Evolutionary conservation across 306 rosid genomes (phyloP), one percentile per base, ranked within the genome.

Genomic region (Cicer yamashitae): DNA sequence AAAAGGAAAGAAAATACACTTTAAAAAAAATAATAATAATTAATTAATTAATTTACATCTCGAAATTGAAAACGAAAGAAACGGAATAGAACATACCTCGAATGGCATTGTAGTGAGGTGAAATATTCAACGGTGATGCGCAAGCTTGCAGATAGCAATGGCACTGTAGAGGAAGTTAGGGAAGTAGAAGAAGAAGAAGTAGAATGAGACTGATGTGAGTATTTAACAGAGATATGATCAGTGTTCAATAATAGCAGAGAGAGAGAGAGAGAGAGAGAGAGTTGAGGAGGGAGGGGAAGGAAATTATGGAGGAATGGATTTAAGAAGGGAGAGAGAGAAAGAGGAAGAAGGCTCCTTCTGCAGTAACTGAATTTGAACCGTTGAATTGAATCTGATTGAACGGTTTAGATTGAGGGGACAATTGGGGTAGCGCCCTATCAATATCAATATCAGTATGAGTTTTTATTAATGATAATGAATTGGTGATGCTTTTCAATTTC

Each of bases 361-460:
- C 66, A 39, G 68, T 52, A 59, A 45, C 45, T 6, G 75, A 50
- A 75, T 61, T 25, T 14, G 18, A 22, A 4, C 78, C 84, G 77
- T 78, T 81, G 1, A 25, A 9, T 14, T 11, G 1, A 8, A 5
- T 7, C 9, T 5, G 0, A 17, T 66, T 40, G 12, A 9, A 76
- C 72, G 82, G 82, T 67, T 47, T 9, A 0, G 77, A 79, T 74
- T 58, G 74, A 0, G 80, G 83, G 75, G 5, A 54, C 79, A 20
- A 2, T 37, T 60, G 13, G 48, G 57, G 17, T 40, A 58, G 70
- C 11, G 64, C 38, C 64, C 79, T 39, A n/a, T 79, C 74, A 69
- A 47, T 17, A 38, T 53, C 62, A 53, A 7, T n/a, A 57, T 67
- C 75, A 62, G 39, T 20, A 48, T 67, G 20, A 73, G 46, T 8